Evolutionary conservation across 192 early-diverging fungal species (phyloP), one percentile per base, ranked within the genome.

Genomic region (Linnemannia zychae): DNA sequence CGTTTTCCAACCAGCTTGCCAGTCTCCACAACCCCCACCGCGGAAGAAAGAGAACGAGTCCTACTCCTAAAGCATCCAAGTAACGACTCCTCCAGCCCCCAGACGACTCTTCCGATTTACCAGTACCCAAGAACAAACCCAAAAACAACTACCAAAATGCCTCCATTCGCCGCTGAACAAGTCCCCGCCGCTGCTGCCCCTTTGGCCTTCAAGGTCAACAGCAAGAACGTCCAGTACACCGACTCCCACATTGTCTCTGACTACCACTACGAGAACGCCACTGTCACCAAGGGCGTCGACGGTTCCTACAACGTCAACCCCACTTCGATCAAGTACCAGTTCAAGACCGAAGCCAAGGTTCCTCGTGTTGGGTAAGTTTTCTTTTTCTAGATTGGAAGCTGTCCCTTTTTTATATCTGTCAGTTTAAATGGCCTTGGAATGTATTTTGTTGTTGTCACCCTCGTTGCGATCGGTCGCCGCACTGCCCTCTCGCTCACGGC

Each of bases 191-290:
- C 60, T 47, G 87, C 90, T 63, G 88, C 88, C 73, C 74, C 86
- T 68, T 89, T 88, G 74, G 88, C 92, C 57, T 98, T 97, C 93
- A 93, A 92, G 88, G 98, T 99, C 71, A 89, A 95, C 72, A 94
- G 97, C 86, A 93, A 96, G 74, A 94, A 98, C 87, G 98, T 99
- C 60, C 88, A 90, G 79, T 98, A 98, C 92, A 91, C 94, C 67
- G 93, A 94, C 38, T 90, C 89, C 24, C 87, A 90, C 78, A 98
- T 99, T 88, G 84, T 93, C 74, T 91, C 96, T 33, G 93, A 95
- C 82, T 99, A 99, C 91, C 77, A 88, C 75, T 99, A 99, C 92
- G 90, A 95, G 82, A 97, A 97, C 88, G 95, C 97, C 75, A 91
- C 93, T 66, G 97, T 99, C 68, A 80, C 87, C 79, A 93, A 91